Conservation (phyloP, 139 green algal genomes). For the Closterium sp. region DNA sequence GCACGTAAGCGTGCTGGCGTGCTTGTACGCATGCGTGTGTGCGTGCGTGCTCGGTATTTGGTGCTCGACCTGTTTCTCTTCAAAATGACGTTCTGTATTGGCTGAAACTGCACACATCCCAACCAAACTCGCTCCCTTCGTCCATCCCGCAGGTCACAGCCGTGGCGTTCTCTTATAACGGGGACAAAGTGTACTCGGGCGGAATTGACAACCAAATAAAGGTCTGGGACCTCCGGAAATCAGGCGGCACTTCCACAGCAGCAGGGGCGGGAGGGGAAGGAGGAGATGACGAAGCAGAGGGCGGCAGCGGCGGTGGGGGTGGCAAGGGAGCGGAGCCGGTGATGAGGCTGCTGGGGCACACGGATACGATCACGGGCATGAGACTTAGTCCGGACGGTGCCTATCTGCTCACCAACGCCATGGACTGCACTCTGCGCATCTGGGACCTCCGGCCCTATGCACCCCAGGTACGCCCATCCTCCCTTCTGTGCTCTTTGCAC, state of each 20-base stretch:
- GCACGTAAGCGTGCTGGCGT: too few relatives aligned
- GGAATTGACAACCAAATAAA: slow-evolving; percentile 86
- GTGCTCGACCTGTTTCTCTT: too few relatives aligned
- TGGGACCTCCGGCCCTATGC: too few relatives aligned
- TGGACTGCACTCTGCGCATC: too few relatives aligned
- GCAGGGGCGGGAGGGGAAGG: too few relatives aligned
- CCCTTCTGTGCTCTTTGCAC: too few relatives aligned
- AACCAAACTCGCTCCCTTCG: background rate
- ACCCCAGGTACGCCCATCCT: too few relatives aligned
- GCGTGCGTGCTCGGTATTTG: too few relatives aligned
- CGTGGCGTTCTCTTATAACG: slow-evolving; percentile 77
- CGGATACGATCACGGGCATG: slow-evolving; percentile 67
- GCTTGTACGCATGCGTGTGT: too few relatives aligned
- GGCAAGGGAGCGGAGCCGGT: slow-evolving; percentile 47
- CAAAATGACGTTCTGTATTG: too few relatives aligned
- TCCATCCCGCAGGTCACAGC: slow-evolving; percentile 59
- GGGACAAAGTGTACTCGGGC: slow-evolving; percentile 84
- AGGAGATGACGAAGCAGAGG: background rate
- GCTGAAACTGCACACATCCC: too few relatives aligned
- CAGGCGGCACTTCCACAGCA: background rate
- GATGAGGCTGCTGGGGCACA: slow-evolving; percentile 65
- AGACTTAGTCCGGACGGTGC: slow-evolving; percentile 70
- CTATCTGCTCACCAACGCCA: too few relatives aligned
- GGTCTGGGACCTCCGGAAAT: slow-evolving; percentile 83
- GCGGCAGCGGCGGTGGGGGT: background rate